These are phyloP conservation scores for Priceomyces haplophilus DNA, from an alignment of 805 yeast genomes.

Conservation along the genomic window DNA sequence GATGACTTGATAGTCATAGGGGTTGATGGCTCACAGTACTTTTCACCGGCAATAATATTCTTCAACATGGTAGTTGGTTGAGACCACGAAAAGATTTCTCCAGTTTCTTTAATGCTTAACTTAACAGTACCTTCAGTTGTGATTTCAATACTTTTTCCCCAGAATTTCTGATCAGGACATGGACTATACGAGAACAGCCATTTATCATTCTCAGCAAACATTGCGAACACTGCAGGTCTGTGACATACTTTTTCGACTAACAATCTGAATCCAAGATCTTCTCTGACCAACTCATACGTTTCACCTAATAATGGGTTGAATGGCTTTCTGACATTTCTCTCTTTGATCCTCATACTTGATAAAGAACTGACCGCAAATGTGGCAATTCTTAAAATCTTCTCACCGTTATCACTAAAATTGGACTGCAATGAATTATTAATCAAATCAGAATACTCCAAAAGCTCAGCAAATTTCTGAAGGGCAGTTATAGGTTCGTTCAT, in stretches of 20 bases:
- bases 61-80: slow-evolving; percentile 82
- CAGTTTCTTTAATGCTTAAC: slow-evolving; percentile 54
- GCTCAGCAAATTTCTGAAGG: slow-evolving; percentile 75
- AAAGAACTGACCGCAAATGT: slow-evolving; percentile 77
- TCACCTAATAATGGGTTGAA: slow-evolving; percentile 94
- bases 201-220: slow-evolving; percentile 63
- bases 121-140: slow-evolving; percentile 68
- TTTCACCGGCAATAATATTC: slow-evolving; percentile 91
- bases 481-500: slow-evolving; percentile 88
- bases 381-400: slow-evolving; percentile 65
- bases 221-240: slow-evolving; percentile 82
- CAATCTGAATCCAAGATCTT: slow-evolving; percentile 71
- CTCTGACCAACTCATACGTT: slow-evolving; percentile 85
- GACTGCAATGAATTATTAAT: slow-evolving; percentile 59
- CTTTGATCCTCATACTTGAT: slow-evolving; percentile 69
- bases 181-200: slow-evolving; percentile 73
- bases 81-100: slow-evolving; percentile 75
- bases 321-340: slow-evolving; percentile 80
- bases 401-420: slow-evolving; percentile 45
- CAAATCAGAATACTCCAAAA: slow-evolving; percentile 70
- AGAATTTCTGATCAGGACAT: slow-evolving; percentile 79
- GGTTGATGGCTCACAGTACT: slow-evolving; percentile 83
- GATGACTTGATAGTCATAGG: slow-evolving; percentile 64
- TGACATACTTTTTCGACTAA: slow-evolving; percentile 86
- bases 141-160: slow-evolving; percentile 92